Evolutionary conservation across 345 rosid species (phyloP).

Genomic region (Anacardium occidentale): DNA sequence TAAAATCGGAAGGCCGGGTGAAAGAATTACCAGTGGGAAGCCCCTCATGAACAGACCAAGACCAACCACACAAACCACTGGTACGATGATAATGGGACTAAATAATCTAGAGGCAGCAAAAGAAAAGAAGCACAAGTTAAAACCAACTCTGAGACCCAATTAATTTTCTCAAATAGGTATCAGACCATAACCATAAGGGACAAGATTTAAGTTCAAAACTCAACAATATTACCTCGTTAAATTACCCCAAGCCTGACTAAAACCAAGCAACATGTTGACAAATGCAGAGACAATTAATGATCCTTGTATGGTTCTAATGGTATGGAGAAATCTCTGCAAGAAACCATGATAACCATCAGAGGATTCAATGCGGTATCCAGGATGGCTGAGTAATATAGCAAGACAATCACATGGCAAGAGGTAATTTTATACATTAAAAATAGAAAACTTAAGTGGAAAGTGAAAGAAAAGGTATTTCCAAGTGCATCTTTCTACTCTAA

Average conservation of each 20-base stretch:
- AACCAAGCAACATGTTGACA: conserved; percentile 77
- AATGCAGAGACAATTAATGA: conserved; percentile 85
- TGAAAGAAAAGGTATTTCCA: neutral
- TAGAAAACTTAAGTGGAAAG: neutral
- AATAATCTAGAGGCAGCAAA: conserved; percentile 44
- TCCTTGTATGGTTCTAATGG: conserved; percentile 90
- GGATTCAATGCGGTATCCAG: neutral
- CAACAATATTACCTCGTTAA: conserved; percentile 54
- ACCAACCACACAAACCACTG: conserved; percentile 71
- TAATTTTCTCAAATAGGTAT: neutral
- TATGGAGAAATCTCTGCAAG: conserved; percentile 69
- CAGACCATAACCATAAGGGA: neutral
- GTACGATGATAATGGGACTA: conserved; percentile 70
- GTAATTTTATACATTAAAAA: neutral
- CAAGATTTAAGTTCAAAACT: conserved; percentile 1
- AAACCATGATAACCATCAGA: conserved; percentile 12
- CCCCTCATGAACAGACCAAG: conserved; percentile 89
- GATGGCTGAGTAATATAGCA: neutral
- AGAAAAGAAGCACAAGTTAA: neutral
- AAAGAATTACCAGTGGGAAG: conserved; percentile 77
- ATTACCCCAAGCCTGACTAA: conserved; percentile 66
- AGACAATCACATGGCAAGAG: neutral
- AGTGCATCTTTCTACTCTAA: neutral
- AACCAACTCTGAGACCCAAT: neutral
- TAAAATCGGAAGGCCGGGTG: neutral